Base-by-base conservation (phyloP, 2,329 filamentous ascomycete species). In the Diaporthe longicolla region DNA sequence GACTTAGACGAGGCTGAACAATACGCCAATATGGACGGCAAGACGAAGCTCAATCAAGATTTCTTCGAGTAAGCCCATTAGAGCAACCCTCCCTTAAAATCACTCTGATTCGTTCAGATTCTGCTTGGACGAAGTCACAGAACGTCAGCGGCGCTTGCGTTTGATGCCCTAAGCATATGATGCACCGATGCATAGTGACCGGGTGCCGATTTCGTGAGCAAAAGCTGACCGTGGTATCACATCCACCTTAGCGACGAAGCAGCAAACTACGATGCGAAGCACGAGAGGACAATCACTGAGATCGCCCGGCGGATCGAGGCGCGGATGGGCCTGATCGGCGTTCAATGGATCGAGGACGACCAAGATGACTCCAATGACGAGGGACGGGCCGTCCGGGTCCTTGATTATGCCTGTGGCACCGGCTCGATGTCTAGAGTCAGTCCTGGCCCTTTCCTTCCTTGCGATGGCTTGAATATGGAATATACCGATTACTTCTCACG, bases 331-430 rank as follows among this genome's bases (percentile, higher is more conserved):
- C 93, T 93, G 84, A 88, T 94, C 73, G 91, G 90, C 55, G 87
- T 90, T 32, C 85, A 89, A 71, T 91, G 90, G 84, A 81, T 82
- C 58, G 81, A 82, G 24, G 81, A 82, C n/a, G 85, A 85, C 11
- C 80, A 43, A 7, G 40, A 83, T 11, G 79, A 81, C 19, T 80
- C 81, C 1, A 79, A 82, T 3, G 84, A 80, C 7, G 77, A 78
- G 15, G 79, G 75, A 63, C 84, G 78, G 78, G 79, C 78, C 72
- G 85, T 90, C 55, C 87, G 88, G 59, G 82, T 94, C 26, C 85
- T 95, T 2, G 93, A 95, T 80, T 95, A 95, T 82, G 93, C 93
- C 21, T 95, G 93, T 79, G 93, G 93, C 11, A 92, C 92, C 8
- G 93, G 93, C 2, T 82, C 90, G 71, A 85, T 94, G 76, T 92